Base-by-base conservation (phyloP, 1,284 basidiomycete species). In the Moniliophthora roreri region DNA sequence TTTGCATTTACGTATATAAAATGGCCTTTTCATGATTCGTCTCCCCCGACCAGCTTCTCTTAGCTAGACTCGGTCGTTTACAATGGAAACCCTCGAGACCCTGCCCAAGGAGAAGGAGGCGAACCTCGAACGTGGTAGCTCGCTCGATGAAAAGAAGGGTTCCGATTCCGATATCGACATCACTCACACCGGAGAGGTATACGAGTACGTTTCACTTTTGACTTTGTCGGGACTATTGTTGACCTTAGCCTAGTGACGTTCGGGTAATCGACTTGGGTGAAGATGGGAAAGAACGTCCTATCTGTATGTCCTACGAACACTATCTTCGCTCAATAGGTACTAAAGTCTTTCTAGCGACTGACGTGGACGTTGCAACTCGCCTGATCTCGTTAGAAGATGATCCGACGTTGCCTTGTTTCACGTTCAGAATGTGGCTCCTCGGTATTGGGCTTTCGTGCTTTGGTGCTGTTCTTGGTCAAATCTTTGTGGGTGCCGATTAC, bases 361-460 rank as follows among this genome's bases (percentile, higher is more conserved):
- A 46, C 16, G 24, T 46, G 16, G 80, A 81, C 52, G 73, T 82
- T 36, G 77, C 69, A 36, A 80, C 78, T 0, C 68, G 78, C 65
- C 68, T 85, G 50, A 76, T 85, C 51, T 77, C 74, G 0, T 63
- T 81, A 1, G 67, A 76, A 8, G 85, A 87, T 55, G 81, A 86
- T 56, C 78, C 80, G 0, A 67, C 70, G 0, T 69, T 83, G 34
- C 83, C 78, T 35, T 77, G 77, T 4, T 79, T 80, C 71, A 87
- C 85, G 0, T 73, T 86, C 54, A 74, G 84, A 4, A 70, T 76
- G 1, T 73, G 82, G 53, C 72, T 87, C 60, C 70, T 87, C n/a
- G 83, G 85, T 10, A 59, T 83, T 44, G 81, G 82, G 9, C 73
- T 86, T 4, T 81, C 82, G 20, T 75, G 79, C 4, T 83, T 89